These are phyloP conservation scores for Fusarium verrucosum DNA, from an alignment of 2,329 filamentous ascomycete species.

Conservation along the genomic window DNA sequence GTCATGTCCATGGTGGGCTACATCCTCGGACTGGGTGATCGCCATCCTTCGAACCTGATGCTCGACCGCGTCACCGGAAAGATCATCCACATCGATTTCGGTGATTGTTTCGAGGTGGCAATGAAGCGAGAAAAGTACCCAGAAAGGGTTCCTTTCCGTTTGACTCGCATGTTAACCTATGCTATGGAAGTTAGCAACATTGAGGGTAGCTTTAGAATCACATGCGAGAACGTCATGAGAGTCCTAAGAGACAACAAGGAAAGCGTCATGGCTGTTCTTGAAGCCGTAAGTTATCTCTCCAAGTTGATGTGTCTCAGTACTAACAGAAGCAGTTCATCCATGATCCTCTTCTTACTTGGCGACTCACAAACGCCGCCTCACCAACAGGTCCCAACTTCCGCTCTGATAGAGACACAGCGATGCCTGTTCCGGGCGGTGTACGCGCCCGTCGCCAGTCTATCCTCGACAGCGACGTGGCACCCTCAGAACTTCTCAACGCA, in stretches of 20 bases:
- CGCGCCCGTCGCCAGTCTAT: constrained; percentile 74
- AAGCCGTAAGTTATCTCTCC: constrained; percentile 76
- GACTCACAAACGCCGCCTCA: constrained; percentile 73
- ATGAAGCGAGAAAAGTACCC: constrained; percentile 99
- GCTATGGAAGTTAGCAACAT: constrained; percentile 99
- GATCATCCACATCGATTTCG: constrained; percentile 98
- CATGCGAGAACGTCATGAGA: constrained; percentile 98
- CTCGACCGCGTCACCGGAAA: constrained; percentile 95
- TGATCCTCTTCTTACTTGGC: constrained; percentile 98
- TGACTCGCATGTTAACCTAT: constrained; percentile 98
- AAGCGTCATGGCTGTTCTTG: constrained; percentile 95
- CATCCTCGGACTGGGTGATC: constrained; percentile 94
- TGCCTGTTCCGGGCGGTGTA: constrained; percentile 57
- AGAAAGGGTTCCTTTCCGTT: constrained; percentile 94
- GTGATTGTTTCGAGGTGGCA: constrained; percentile 98
- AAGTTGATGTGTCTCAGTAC: neutral
- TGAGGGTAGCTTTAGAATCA: constrained; percentile 97
- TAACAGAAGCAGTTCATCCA: constrained; percentile 81
- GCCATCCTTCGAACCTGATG: constrained; percentile 98
- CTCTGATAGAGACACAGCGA: constrained; percentile 65
- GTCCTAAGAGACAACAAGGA: constrained; percentile 97
- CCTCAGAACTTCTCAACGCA: constrained; percentile 65
- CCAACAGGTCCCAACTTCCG: constrained; percentile 74
- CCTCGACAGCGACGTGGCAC: constrained; percentile 69
- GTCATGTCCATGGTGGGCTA: constrained; percentile 99